Conservation (phyloP, 2,329 filamentous ascomycete species). For the Fusarium sp. region DNA sequence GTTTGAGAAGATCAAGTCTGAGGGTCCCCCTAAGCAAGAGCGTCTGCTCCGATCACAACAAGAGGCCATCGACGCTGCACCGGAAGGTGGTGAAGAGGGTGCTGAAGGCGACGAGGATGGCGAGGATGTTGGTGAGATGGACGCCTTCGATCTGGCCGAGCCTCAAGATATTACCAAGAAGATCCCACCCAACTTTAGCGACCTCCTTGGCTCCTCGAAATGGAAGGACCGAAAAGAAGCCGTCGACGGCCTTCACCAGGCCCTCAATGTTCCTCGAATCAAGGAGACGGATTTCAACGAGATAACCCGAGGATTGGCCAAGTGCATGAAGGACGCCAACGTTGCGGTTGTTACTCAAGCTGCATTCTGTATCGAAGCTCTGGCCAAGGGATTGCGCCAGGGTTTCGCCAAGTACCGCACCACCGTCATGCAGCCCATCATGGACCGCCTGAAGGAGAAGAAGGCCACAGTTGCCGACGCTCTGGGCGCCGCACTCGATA, state of each 20-base stretch:
- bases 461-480: slow-evolving; percentile 91
- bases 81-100: slow-evolving; percentile 66
- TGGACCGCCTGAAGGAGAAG: slow-evolving; percentile 98
- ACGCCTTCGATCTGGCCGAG: slow-evolving; percentile 84
- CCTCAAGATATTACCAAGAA: slow-evolving; percentile 88
- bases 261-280: slow-evolving; percentile 87
- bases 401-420: slow-evolving; percentile 84
- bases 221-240: slow-evolving; percentile 99
- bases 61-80: slow-evolving; percentile 78
- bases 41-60: slow-evolving; percentile 89
- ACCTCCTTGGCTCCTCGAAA: slow-evolving; percentile 88
- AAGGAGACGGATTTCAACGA: slow-evolving; percentile 92
- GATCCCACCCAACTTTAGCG: slow-evolving; percentile 82
- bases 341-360: slow-evolving; percentile 93
- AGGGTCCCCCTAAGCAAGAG: slow-evolving; percentile 89
- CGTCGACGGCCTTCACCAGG: slow-evolving; percentile 80
- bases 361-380: slow-evolving; percentile 88
- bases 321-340: slow-evolving; percentile 99
- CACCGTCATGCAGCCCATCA: slow-evolving; percentile 85
- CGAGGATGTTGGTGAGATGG: slow-evolving; percentile 70
- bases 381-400: slow-evolving; percentile 86
- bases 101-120: slow-evolving; percentile 66
- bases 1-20: slow-evolving; percentile 92
- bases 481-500: slow-evolving; percentile 84
- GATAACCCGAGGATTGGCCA: slow-evolving; percentile 84